phyloP scores from a whole-genome alignment of 2,329 filamentous ascomycete species.

The Fonsecaea nubica region DNA sequence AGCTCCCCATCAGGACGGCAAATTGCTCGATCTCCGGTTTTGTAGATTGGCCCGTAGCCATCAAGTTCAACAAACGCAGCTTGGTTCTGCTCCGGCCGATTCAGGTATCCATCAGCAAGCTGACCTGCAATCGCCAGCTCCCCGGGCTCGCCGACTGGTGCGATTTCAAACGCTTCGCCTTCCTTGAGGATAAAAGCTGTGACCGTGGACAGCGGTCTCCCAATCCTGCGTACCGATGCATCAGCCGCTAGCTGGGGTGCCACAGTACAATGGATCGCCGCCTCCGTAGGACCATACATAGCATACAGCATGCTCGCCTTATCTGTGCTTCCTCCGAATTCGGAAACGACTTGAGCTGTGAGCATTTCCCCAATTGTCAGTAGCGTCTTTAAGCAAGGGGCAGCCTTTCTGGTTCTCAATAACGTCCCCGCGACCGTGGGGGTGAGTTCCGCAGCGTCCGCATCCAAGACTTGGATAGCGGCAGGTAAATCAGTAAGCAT shows the following conservation, averaged over 20 bases:
- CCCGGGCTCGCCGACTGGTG: slow-evolving; percentile 72
- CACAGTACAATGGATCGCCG: slow-evolving; percentile 86
- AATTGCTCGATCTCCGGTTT: slow-evolving; percentile 82
- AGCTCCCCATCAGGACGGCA: slow-evolving; percentile 71
- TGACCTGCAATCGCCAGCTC: slow-evolving; percentile 87
- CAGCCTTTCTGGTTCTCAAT: slow-evolving; percentile 69
- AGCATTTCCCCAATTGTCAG: slow-evolving; percentile 95
- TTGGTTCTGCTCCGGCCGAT: slow-evolving; percentile 76
- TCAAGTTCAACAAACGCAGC: slow-evolving; percentile 72
- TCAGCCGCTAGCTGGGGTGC: slow-evolving; percentile 66
- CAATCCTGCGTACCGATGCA: slow-evolving; percentile 72
- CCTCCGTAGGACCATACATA: slow-evolving; percentile 95
- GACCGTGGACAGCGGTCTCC: slow-evolving; percentile 78
- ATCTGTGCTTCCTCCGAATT: slow-evolving; percentile 70
- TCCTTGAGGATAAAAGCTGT: slow-evolving; percentile 74
- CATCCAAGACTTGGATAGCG: slow-evolving; percentile 67
- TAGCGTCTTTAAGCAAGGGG: slow-evolving; percentile 72
- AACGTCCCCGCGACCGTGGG: slow-evolving; percentile 84
- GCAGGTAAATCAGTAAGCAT: slow-evolving; percentile 78
- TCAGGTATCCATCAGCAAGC: slow-evolving; percentile 80
- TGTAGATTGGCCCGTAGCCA: slow-evolving; percentile 73
- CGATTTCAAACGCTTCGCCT: slow-evolving; percentile 54
- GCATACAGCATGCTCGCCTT: slow-evolving; percentile 75
- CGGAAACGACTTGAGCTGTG: slow-evolving; percentile 74
- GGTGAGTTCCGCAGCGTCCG: slow-evolving; percentile 88